Evolutionary conservation across 2,329 filamentous ascomycete genomes (phyloP), one percentile per base, ranked within the genome.

Genomic region (Colletotrichum sp.): DNA sequence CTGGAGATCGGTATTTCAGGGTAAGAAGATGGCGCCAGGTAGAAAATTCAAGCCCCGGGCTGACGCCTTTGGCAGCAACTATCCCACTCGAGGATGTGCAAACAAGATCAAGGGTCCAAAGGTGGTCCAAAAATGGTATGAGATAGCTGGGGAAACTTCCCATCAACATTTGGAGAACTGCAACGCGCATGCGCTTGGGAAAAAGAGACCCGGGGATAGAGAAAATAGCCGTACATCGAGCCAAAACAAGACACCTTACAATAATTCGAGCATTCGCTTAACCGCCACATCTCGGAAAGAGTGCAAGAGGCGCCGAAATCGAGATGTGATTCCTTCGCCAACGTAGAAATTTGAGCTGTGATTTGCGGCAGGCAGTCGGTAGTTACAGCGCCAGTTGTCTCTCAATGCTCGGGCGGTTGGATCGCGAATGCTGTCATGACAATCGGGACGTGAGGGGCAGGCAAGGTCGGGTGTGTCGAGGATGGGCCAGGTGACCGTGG

Each of bases 401-500:
- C 57, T 55, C 70, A 48, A 48, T 24, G 55, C 70, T 74, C 48
- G 60, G 64, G 60, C 59, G 65, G 28, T 55, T 69, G 64, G 59
- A 60, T 64, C 43, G 70, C 74, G 34, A 39, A 69, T 69, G 65
- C 34, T 76, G 70, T 76, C 70, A 65, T 74, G 6, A 52, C 6
- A 52, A 52, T 24, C 43, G 65, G 59, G 57, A 36, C 74, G 70
- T 65, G 74, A 73, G 64, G 70, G 64, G 70, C 65, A 69, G 70
- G 72, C 43, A 67, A 70, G 57, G 32, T 71, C 57, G 59, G 67
- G n/a, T 65, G 60, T 39, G 32, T 73, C 70, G 64, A 57, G 57
- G 70, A 59, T 32, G 70, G 48, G 48, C 28, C 70, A 74, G 74
- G 74, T 76, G 74, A 76, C 71, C 39, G 57, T 43, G 36, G 32